Percentiles rank a stretch among this genome's conserved stretches.
Conservation (phyloP, 2,329 filamentous ascomycete genomes). For the Verticillium albo-atrum region DNA sequence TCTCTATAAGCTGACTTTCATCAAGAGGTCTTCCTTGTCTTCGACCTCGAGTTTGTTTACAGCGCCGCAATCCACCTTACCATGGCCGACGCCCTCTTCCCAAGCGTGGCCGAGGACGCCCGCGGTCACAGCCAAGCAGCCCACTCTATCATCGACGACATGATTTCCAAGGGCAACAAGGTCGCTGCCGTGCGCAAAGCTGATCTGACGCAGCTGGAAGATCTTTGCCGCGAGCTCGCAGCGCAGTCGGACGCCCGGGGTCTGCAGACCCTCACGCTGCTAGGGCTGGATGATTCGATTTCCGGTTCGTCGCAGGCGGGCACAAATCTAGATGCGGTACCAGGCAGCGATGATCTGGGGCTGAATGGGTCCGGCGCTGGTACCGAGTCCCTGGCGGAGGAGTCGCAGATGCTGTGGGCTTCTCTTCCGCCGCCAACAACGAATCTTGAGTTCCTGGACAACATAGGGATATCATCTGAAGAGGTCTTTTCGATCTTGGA, state of each 20-base stretch:
- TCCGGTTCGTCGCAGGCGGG: background rate
- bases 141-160: conserved; percentile 25
- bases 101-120: conserved; percentile 20
- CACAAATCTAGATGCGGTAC: background rate
- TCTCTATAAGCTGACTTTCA: background rate
- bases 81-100: conserved; percentile 31
- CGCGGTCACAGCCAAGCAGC: conserved; percentile 15
- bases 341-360: background rate
- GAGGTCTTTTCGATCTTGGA: conserved; percentile 32
- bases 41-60: conserved; percentile 32
- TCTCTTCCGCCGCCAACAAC: conserved; percentile 7
- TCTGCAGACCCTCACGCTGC: conserved; percentile 17
- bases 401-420: background rate
- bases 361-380: background rate
- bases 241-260: conserved; percentile 18
- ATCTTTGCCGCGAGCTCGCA: conserved; percentile 20
- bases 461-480: conserved; percentile 31
- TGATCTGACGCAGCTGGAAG: conserved; percentile 25
- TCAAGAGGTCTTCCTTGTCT: conserved; percentile 30
- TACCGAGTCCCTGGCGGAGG: background rate
- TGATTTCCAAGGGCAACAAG: conserved; percentile 26
- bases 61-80: conserved; percentile 27
- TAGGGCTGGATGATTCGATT: background rate
- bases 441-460: conserved; percentile 27
- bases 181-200: conserved; percentile 24